Base-by-base conservation (phyloP, 2,329 filamentous ascomycete genomes). In the Aspergillus neotritici region DNA sequence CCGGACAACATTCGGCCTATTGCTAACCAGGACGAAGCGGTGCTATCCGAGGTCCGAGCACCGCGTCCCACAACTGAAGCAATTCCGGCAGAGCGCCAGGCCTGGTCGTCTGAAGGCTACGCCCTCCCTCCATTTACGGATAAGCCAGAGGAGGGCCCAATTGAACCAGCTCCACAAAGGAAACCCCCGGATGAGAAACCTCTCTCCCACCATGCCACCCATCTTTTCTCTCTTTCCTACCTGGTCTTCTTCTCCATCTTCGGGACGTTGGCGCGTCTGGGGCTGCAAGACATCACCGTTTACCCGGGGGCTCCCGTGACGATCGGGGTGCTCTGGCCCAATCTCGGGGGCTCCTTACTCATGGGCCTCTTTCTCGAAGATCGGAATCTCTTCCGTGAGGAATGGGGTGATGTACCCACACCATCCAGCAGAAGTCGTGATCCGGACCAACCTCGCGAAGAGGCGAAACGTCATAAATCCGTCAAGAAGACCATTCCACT, bases 361-460 rank as follows among this genome's bases (percentile, higher is more conserved):
- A 86, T 97, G 79, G 91, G 93, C 2, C 94, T 94, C 59, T 74
- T 96, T 2, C 70, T 79, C 8, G 87, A 95, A 66, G 87, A 95
- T 58, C 75, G 80, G 49, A 82, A 77, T 55, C 69, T 94, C 5
- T 94, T 94, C 62, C 78, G 77, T 25, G 67, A 80, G 45, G 82
- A 86, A 67, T 83, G 79, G 78, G 80, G 79, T 3, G 15, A 37
- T 12, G 11, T 5, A 12, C 7, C 28, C 37, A 28, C 37, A 39
- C 14, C 34, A 36, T 14, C 39, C 13, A 37, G 34, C 15, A 34
- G 60, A 66, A 9, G 65, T 57, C 4, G 71, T 43, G n/a, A 39
- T 16, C 13, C 14, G 16, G 25, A 42, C 10, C 62, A 72, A 30
- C 58, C 57, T 38, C 14, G 44, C 10, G 48, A 55, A 36, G 47